Conservation (phyloP, 2,329 filamentous ascomycete species). For the Talaromyces albobiverticillius region DNA sequence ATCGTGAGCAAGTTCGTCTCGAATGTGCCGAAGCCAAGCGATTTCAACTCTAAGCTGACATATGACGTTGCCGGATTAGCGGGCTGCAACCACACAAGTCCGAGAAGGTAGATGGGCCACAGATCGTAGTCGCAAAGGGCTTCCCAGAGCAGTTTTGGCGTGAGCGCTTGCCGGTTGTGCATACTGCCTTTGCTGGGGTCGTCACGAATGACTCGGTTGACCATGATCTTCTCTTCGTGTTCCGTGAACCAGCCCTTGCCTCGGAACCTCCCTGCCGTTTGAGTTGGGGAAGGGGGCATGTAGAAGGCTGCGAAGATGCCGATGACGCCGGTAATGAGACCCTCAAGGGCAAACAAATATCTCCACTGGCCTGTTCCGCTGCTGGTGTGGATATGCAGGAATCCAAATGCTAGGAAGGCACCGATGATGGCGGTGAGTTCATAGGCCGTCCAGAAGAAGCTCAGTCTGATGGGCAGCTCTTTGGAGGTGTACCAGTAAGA, state of each 20-base stretch:
- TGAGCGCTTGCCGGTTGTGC: slow-evolving; percentile 58
- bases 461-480: slow-evolving; percentile 66
- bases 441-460: slow-evolving; percentile 69
- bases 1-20: slow-evolving; percentile 63
- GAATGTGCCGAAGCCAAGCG: slow-evolving; percentile 58
- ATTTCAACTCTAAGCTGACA: slow-evolving; percentile 44
- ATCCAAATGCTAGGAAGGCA: slow-evolving; percentile 47
- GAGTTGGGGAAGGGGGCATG: slow-evolving; percentile 62
- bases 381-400: slow-evolving; percentile 36
- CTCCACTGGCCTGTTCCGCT: slow-evolving; percentile 42
- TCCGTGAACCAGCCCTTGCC: slow-evolving; percentile 67
- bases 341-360: slow-evolving; percentile 43
- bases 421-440: slow-evolving; percentile 45
- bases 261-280: slow-evolving; percentile 61
- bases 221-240: slow-evolving; percentile 66
- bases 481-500: slow-evolving; percentile 73
- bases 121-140: slow-evolving; percentile 56
- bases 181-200: slow-evolving; percentile 59
- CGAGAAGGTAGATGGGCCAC: slow-evolving; percentile 55
- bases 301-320: slow-evolving; percentile 58
- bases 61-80: slow-evolving; percentile 34
- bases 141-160: slow-evolving; percentile 47
- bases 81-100: slow-evolving; percentile 43
- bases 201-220: slow-evolving; percentile 59
- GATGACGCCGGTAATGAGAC: slow-evolving; percentile 53